phyloP scores from a whole-genome alignment of 2,329 filamentous ascomycete genomes.

The Emericellopsis cladophorae region DNA sequence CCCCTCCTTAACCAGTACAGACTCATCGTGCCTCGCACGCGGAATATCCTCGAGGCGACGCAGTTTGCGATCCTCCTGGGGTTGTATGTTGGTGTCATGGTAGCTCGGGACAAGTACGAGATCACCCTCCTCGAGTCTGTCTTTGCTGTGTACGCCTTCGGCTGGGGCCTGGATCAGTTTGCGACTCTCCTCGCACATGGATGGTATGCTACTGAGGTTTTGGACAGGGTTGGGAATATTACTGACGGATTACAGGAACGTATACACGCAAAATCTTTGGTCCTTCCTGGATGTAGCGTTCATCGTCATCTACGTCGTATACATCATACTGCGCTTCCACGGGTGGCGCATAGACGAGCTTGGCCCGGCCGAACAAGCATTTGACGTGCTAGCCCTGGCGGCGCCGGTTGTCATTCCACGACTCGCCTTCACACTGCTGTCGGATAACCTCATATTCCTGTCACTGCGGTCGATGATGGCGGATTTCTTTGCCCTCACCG shows the following conservation, averaged over 20 bases:
- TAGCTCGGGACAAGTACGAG: conserved; percentile 43
- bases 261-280: conserved; percentile 83
- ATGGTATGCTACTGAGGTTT: conserved; percentile 27
- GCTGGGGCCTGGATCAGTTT: conserved; percentile 70
- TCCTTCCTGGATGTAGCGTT: conserved; percentile 77
- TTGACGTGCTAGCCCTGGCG: conserved; percentile 68
- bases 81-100: conserved; percentile 64
- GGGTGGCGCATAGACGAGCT: conserved; percentile 39
- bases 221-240: background rate
- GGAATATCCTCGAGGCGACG: conserved; percentile 61
- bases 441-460: conserved; percentile 74
- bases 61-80: conserved; percentile 60
- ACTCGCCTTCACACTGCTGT: conserved; percentile 70
- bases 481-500: conserved; percentile 67
- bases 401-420: conserved; percentile 68
- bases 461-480: conserved; percentile 75
- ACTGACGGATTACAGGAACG: conserved; percentile 37
- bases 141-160: conserved; percentile 63
- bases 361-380: conserved; percentile 48
- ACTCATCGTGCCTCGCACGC: conserved; percentile 66
- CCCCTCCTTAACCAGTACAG: conserved; percentile 76
- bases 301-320: conserved; percentile 55
- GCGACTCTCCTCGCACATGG: conserved; percentile 66
- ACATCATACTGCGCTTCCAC: conserved; percentile 55
- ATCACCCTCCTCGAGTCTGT: conserved; percentile 47